These are phyloP conservation scores for Chaetomiaceae sp. DNA, from an alignment of 2,329 filamentous ascomycete genomes.

Conservation along the genomic window DNA sequence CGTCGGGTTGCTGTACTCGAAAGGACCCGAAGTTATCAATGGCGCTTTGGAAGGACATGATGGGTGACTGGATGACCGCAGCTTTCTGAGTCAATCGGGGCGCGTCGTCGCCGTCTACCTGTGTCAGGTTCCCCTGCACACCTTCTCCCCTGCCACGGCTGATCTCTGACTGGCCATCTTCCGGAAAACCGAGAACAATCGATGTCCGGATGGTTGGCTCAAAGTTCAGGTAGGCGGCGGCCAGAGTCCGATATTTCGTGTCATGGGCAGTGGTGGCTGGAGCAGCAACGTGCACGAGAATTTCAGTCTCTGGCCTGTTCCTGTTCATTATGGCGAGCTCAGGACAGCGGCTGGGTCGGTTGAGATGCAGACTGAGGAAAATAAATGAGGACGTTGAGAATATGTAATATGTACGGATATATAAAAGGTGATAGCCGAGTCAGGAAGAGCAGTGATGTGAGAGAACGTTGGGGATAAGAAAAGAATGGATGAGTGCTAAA, in stretches of 20 bases:
- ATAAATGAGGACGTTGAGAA: too few species aligned
- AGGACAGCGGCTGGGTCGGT: not conserved
- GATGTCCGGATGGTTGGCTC: conserved; percentile 27
- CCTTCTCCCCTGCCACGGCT: not conserved
- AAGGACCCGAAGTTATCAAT: conserved; percentile 29
- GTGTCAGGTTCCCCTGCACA: not conserved
- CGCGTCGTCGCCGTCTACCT: not conserved
- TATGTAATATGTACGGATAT: too few species aligned
- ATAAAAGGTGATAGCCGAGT: too few species aligned
- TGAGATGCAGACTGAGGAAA: too few species aligned
- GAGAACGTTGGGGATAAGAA: too few species aligned
- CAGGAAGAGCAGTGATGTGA: too few species aligned
- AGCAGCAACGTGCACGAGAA: conserved; percentile 52
- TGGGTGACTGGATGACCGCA: conserved; percentile 21
- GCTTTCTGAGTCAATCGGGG: not conserved
- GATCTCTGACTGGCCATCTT: not conserved
- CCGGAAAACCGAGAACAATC: not conserved
- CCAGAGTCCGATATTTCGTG: conserved; percentile 44
- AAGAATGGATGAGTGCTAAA: not conserved
- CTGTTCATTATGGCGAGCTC: conserved; percentile 15
- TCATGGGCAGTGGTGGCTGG: conserved; percentile 47
- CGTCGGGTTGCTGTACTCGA: conserved; percentile 4
- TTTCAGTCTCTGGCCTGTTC: conserved; percentile 39
- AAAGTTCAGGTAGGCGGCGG: conserved; percentile 48
- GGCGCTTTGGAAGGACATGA: conserved; percentile 31